Evolutionary conservation across 2,329 filamentous ascomycete species (phyloP), one percentile per base, ranked within the genome.

Genomic region (Microcyclosporella mali): DNA sequence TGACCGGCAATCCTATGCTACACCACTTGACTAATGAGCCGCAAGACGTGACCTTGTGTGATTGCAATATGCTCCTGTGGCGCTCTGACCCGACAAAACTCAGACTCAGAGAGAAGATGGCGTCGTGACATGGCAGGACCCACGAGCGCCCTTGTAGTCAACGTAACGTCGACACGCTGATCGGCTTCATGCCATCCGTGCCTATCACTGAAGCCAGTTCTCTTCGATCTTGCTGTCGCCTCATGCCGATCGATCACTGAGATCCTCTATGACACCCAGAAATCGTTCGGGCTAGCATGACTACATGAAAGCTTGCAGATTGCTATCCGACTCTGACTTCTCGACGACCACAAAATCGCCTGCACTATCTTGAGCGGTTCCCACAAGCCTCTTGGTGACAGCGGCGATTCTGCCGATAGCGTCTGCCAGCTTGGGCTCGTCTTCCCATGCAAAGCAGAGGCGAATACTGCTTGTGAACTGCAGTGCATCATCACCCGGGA

Each of bases 391-490:
- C 45, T 60, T 56, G 35, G 75, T 63, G 7, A 81, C 71, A 0
- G 53, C 58, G 6, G 70, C 80, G 43, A 89, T 67, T 50, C 84
- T 76, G 57, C 71, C 65, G 4, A 90, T 72, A 0, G 84, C 86
- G 56, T 88, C 82, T 0, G 70, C 71, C n/a, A 94, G 63, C 40
- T 77, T 70, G 16, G 74, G 70, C 56, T 83, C 79, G 1, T 81
- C 73, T 62, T 85, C 83, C 78, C 82, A 88, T 2, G 83, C 72
- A 62, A 86, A 88, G 47, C 82, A 86, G 14, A 89, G 59, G 25
- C 85, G 70, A 12, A 89, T 63, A 30, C 76, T 73, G 36, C 29
- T 36, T 9, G 75, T 69, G 57, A 90, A 86, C 31, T 66, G 67
- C 11, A 68, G 66, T 3, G 62, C 62, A n/a, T 74, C 66, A 44